phyloP scores from a whole-genome alignment of 371 early-diverging fungal species.

The Rhizopus arrhizus region DNA sequence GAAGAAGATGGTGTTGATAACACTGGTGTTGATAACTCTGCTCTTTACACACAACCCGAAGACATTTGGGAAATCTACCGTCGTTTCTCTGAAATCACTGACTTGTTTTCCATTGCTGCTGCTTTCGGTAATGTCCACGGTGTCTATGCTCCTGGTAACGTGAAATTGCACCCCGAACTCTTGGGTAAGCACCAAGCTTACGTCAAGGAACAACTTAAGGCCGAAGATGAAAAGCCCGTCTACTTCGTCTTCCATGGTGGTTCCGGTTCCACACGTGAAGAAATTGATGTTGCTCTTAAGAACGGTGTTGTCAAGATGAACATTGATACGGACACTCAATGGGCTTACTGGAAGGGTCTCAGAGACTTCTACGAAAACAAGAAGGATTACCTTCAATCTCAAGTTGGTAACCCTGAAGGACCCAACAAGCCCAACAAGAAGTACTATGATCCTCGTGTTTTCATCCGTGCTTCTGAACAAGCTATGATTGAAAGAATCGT shows the following conservation, averaged over 20 bases:
- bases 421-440: constrained; percentile 93
- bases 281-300: constrained; percentile 79
- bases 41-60: constrained; percentile 90
- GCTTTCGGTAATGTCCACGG: constrained; percentile 92
- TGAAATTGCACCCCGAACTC: constrained; percentile 85
- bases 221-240: constrained; percentile 71
- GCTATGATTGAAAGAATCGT: constrained; percentile 78
- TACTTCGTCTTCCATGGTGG: constrained; percentile 96
- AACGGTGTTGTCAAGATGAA: constrained; percentile 94
- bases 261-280: constrained; percentile 82
- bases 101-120: constrained; percentile 89
- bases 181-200: constrained; percentile 85
- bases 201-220: constrained; percentile 70
- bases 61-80: constrained; percentile 91
- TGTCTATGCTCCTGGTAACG: constrained; percentile 92
- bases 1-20: constrained; percentile 96
- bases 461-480: constrained; percentile 85
- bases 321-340: constrained; percentile 82
- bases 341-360: constrained; percentile 80
- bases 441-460: constrained; percentile 91
- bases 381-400: constrained; percentile 79
- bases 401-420: constrained; percentile 93
- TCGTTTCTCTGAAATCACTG: constrained; percentile 75
- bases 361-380: constrained; percentile 72
- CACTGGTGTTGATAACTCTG: constrained; percentile 81